Evolutionary conservation across 2,329 filamentous ascomycete species (phyloP).

Genomic region (Hypoxylon sp.): DNA sequence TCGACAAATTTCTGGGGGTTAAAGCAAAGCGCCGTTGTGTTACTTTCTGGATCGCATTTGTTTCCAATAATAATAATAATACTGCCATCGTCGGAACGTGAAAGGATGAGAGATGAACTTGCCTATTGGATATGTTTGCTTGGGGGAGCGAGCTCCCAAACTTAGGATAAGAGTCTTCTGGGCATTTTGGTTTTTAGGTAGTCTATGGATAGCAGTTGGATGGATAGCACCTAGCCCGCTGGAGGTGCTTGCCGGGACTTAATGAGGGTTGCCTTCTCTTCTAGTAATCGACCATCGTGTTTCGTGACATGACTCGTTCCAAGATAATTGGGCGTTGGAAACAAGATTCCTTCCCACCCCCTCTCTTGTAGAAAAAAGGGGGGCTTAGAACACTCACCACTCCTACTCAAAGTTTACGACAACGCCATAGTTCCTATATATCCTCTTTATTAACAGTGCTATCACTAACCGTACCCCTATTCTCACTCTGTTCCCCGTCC

Average conservation of each 20-base stretch:
- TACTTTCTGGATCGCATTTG: not conserved
- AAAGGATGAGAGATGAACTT: not conserved
- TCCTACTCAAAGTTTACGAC: not conserved
- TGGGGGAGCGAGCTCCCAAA: not conserved
- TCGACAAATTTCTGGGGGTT: not conserved
- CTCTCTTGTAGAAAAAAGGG: not conserved
- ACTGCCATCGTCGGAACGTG: not conserved
- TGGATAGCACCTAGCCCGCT: not conserved
- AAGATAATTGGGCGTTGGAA: not conserved
- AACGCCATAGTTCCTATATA: not conserved
- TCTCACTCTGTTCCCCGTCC: not conserved
- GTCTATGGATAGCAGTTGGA: not conserved
- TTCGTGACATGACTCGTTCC: not conserved
- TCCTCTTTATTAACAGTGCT: slow-evolving; percentile 20
- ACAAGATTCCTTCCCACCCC: not conserved
- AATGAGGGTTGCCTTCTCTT: not conserved
- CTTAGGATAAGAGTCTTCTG: not conserved
- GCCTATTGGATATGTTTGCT: not conserved
- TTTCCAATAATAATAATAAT: not conserved
- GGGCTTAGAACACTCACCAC: not conserved
- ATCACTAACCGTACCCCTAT: not conserved
- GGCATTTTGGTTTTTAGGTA: not conserved
- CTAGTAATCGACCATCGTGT: not conserved
- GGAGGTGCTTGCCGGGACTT: not conserved
- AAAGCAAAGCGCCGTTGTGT: not conserved